These are phyloP conservation scores for Caloboletus firmus DNA, from an alignment of 1,284 basidiomycete species.

Conservation along the genomic window DNA sequence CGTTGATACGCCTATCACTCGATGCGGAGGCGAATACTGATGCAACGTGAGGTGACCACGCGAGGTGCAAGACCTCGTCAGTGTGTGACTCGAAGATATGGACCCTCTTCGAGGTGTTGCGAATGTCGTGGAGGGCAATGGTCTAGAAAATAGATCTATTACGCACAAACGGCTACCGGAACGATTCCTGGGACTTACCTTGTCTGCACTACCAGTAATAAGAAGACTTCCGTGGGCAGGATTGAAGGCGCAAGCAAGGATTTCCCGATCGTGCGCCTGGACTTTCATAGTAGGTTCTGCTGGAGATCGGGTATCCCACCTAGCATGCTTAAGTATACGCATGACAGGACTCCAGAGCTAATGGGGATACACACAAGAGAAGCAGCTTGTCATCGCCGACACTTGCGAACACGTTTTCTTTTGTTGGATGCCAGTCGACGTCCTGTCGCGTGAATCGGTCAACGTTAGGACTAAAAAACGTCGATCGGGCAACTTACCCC, in stretches of 20 bases:
- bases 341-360: slow-evolving; percentile 7
- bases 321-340: slow-evolving; percentile 37
- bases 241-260: slow-evolving; percentile 89
- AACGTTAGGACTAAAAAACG: neutral
- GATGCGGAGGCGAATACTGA: slow-evolving; percentile 92
- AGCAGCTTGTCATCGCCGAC: slow-evolving; percentile 97
- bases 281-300: slow-evolving; percentile 71
- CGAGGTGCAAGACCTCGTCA: slow-evolving; percentile 91
- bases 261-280: slow-evolving; percentile 88
- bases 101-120: slow-evolving; percentile 76
- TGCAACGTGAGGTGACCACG: slow-evolving; percentile 93
- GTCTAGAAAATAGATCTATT: slow-evolving; percentile 55
- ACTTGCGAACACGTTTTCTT: slow-evolving; percentile 88
- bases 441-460: slow-evolving; percentile 57
- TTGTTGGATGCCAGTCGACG: slow-evolving; percentile 91
- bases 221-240: slow-evolving; percentile 84
- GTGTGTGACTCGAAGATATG: slow-evolving; percentile 94
- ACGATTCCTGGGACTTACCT: slow-evolving; percentile 48
- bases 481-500: slow-evolving; percentile 57
- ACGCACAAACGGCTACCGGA: neutral
- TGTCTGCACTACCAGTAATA: slow-evolving; percentile 92
- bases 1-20: slow-evolving; percentile 88
- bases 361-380: slow-evolving; percentile 64
- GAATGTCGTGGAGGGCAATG: slow-evolving; percentile 86
- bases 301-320: slow-evolving; percentile 89